Percentiles rank a stretch among this genome's conserved stretches.
Conservation (phyloP, 306 rosid genomes). For the Pyrus pyrifolia region DNA sequence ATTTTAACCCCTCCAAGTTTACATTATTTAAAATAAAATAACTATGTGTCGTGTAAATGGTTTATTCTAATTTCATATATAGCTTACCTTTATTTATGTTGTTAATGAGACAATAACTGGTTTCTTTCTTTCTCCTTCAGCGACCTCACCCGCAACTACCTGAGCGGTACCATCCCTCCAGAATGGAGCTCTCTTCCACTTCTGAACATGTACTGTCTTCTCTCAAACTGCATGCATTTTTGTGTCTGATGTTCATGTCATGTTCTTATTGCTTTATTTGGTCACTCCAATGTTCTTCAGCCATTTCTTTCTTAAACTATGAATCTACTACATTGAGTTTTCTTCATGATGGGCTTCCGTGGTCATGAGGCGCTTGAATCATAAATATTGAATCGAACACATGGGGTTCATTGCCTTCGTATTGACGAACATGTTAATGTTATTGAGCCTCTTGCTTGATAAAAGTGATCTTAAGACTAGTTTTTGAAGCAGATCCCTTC, state of each 20-base stretch:
- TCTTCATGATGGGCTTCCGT: not conserved
- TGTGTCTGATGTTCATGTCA: not conserved
- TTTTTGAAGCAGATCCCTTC: conserved; percentile 35
- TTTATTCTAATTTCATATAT: not conserved
- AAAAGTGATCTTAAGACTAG: not conserved
- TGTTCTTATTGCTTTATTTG: not conserved
- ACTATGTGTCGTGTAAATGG: not conserved
- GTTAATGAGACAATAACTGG: too few relatives aligned
- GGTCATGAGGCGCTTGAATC: not conserved
- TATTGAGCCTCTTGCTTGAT: not conserved
- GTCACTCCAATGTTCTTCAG: not conserved
- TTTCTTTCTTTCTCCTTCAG: conserved; percentile 3
- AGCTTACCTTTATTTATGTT: not conserved
- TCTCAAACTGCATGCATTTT: not conserved
- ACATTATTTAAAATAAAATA: too few relatives aligned
- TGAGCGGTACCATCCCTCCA: conserved; percentile 28
- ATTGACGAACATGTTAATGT: not conserved
- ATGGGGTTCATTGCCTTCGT: not conserved
- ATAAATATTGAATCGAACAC: not conserved
- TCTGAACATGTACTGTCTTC: conserved; percentile 3
- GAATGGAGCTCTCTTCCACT: conserved; percentile 18
- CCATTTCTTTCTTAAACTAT: not conserved
- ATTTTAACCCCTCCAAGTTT: not conserved
- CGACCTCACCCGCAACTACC: conserved; percentile 31
- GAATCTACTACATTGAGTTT: too few relatives aligned